A percentile compares a stretch with the other conserved stretches of the same genome.
Conservation (phyloP, 2,329 filamentous ascomycete genomes). For the Xylaria sp. region DNA sequence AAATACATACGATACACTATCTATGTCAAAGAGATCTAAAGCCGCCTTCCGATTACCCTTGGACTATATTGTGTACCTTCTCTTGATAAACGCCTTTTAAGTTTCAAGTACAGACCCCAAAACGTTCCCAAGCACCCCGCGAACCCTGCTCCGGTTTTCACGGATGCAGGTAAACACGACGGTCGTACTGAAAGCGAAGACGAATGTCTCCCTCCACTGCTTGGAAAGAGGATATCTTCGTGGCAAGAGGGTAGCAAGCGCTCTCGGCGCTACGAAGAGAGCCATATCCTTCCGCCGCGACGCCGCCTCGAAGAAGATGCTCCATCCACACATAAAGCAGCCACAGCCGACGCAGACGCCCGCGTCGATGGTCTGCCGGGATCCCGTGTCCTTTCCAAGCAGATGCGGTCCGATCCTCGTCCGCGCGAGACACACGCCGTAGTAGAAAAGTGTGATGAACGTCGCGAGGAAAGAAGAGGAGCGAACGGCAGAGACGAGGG, state of each 20-base stretch:
- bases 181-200: conserved; percentile 75
- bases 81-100: conserved; percentile 12
- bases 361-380: conserved; percentile 65
- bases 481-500: conserved; percentile 69
- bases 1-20: neutral
- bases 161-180: conserved; percentile 75
- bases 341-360: conserved; percentile 77
- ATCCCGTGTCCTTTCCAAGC: conserved; percentile 57
- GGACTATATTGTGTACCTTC: neutral
- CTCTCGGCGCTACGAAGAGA: conserved; percentile 83
- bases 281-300: conserved; percentile 78
- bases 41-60: neutral
- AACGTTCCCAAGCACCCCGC: conserved; percentile 75
- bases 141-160: conserved; percentile 71
- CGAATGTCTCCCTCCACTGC: conserved; percentile 74
- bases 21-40: neutral
- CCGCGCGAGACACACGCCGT: conserved; percentile 81
- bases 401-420: conserved; percentile 78
- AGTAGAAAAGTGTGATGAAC: conserved; percentile 85
- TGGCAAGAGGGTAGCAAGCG: conserved; percentile 79
- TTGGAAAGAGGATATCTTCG: conserved; percentile 71
- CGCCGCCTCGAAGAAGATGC: conserved; percentile 76
- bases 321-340: conserved; percentile 83
- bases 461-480: conserved; percentile 82
- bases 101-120: conserved; percentile 61